Percentiles rank a stretch among this genome's conserved stretches.
Conservation (phyloP, 495 filamentous ascomycete genomes). For the Daldinia vernicosa region DNA sequence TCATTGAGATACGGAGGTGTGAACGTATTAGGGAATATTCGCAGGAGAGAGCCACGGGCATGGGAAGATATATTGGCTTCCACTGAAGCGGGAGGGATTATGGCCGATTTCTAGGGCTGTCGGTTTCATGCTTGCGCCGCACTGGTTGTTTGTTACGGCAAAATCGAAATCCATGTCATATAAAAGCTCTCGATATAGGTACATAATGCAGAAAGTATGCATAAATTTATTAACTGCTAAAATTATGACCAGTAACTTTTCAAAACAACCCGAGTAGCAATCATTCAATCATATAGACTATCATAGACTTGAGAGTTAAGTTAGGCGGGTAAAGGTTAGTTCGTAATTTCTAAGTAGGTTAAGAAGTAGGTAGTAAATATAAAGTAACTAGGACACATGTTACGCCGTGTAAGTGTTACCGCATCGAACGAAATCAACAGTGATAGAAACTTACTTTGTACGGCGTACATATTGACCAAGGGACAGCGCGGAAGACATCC, state of each 20-base stretch:
- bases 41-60: slow-evolving; percentile 9
- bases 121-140: slow-evolving; percentile 40
- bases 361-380: neutral
- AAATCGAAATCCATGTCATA: slow-evolving; percentile 31
- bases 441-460: slow-evolving; percentile 3
- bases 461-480: neutral
- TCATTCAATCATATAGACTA: no score
- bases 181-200: slow-evolving; percentile 29
- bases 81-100: slow-evolving; percentile 16
- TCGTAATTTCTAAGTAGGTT: neutral
- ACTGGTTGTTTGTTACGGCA: slow-evolving; percentile 26
- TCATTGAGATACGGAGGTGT: slow-evolving; percentile 23
- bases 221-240: neutral
- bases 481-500: slow-evolving; percentile 35
- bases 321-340: no score
- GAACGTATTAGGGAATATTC: slow-evolving; percentile 9
- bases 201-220: slow-evolving; percentile 4
- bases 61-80: slow-evolving; percentile 20
- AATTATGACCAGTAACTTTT: neutral
- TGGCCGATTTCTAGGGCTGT: slow-evolving; percentile 29
- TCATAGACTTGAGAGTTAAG: no score
- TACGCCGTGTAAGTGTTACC: neutral
- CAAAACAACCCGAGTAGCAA: no score
- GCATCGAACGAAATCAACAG: neutral
- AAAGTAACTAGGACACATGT: neutral